Conservation (phyloP, 164 flowering plant species). For the Akebia trifoliata region DNA sequence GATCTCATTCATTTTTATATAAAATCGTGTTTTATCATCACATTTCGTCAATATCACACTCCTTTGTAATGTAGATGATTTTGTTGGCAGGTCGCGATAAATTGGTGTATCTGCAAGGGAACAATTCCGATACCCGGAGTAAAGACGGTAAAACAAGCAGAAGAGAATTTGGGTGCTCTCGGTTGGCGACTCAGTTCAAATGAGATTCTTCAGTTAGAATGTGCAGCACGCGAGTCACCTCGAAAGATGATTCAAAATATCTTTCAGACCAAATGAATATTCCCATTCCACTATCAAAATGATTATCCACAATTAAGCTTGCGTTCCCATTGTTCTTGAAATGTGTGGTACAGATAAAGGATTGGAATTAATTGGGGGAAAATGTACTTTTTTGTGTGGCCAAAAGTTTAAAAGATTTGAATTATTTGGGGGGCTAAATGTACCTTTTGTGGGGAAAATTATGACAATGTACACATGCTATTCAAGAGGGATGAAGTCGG, state of each 20-base stretch:
- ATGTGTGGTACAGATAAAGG: no score
- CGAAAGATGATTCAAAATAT: constrained; percentile 81
- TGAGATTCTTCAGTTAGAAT: constrained; percentile 63
- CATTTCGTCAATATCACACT: neutral
- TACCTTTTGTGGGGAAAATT: no score
- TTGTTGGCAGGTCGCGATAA: constrained; percentile 68
- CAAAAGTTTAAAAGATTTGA: no score
- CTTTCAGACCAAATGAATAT: constrained; percentile 67
- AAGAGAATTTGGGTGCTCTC: constrained; percentile 84
- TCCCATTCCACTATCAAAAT: neutral
- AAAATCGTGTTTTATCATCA: neutral
- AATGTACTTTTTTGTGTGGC: no score
- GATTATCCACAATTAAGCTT: no score
- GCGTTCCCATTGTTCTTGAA: no score
- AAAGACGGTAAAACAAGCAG: constrained; percentile 68
- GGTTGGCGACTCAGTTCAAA: constrained; percentile 75
- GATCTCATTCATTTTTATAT: neutral
- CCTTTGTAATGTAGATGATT: neutral
- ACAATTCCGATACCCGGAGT: constrained; percentile 91
- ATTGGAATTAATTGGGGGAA: no score
- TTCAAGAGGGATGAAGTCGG: no score
- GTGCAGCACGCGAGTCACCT: constrained; percentile 65
- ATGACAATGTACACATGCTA: no score
- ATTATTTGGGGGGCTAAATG: no score
- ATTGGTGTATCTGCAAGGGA: constrained; percentile 92